Evolutionary conservation across 495 filamentous ascomycete genomes (phyloP), one percentile per base, ranked within the genome.

Genomic region (Talaromyces trachyspermus): DNA sequence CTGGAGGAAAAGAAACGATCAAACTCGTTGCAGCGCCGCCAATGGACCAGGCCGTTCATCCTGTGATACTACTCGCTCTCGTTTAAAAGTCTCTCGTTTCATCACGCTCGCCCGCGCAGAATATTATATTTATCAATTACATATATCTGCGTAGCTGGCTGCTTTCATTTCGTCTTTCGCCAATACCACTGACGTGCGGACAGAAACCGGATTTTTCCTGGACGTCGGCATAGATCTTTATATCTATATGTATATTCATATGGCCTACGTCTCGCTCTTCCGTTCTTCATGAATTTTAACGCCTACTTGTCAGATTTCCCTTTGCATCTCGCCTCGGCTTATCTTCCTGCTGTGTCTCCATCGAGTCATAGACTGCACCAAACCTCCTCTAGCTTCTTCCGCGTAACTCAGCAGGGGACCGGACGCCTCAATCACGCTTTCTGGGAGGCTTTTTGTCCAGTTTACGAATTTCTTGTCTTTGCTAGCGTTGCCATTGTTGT

Each of bases 261-360:
- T 11, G 19, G 17, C 20, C 32, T 12, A n/a, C 39, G 26, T 11
- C 39, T 14, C 26, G 11, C 11, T 42, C 20, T 42, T 11, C 19
- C 15, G 12, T 23, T 42, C 14, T 25, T 42, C 20, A 42, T 42
- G 39, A 42, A 26, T 26, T n/a, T 7, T 23, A 14, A 42, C 39
- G 3, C 26, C 39, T 26, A 42, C 20, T 42, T 42, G 19, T 42
- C 39, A 18, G 26, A 14, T 17, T n/a, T 42, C 39, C 22, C 39
- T 23, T 24, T n/a, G n/a, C n/a, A n/a, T 42, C 26, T 11, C 39
- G 39, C 39, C 22, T 25, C 39, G 23, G 20, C 39, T 26, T 42
- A 26, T 42, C 39, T 26, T 42, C 20, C 39, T 26, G 39, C 39
- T 42, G 39, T 42, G 39, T 42, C 39, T 42, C 39, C 39, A 24